Conservation (phyloP, 1,284 basidiomycete genomes). For the Grifola frondosa region DNA sequence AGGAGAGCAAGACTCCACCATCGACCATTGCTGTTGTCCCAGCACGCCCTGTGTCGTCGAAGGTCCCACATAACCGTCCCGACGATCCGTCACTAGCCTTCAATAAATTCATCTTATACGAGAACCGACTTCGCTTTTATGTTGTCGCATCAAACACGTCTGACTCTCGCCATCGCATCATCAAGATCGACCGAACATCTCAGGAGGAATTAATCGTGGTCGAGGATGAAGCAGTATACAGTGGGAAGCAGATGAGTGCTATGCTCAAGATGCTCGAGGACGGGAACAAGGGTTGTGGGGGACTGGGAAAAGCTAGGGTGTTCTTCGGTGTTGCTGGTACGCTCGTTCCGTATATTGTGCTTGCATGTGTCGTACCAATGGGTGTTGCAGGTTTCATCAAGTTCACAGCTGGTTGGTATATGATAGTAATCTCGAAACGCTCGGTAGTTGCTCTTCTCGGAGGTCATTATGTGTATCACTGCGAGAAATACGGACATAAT, state of each 20-base stretch:
- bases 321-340: constrained; percentile 80
- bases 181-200: constrained; percentile 88
- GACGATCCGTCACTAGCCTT: constrained; percentile 42
- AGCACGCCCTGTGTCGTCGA: constrained; percentile 3
- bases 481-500: constrained; percentile 89
- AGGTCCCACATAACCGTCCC: constrained; percentile 4
- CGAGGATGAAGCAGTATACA: constrained; percentile 88
- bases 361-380: neutral
- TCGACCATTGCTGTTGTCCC: constrained; percentile 10
- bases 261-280: constrained; percentile 95
- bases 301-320: constrained; percentile 78
- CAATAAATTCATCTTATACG: constrained; percentile 91
- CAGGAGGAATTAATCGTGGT: constrained; percentile 73
- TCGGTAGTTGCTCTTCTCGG: constrained; percentile 93
- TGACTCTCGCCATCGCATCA: constrained; percentile 82
- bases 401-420: constrained; percentile 92
- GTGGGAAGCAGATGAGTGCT: constrained; percentile 83
- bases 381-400: constrained; percentile 74
- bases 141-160: constrained; percentile 86
- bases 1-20: constrained; percentile 18
- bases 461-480: constrained; percentile 97
- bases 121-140: constrained; percentile 85
- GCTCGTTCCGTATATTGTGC: neutral
- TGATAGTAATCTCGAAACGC: constrained; percentile 87
- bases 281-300: constrained; percentile 87